Evolutionary conservation across 768 basidiomycete genomes (phyloP).

Genomic region (Tulasnella sp.): DNA sequence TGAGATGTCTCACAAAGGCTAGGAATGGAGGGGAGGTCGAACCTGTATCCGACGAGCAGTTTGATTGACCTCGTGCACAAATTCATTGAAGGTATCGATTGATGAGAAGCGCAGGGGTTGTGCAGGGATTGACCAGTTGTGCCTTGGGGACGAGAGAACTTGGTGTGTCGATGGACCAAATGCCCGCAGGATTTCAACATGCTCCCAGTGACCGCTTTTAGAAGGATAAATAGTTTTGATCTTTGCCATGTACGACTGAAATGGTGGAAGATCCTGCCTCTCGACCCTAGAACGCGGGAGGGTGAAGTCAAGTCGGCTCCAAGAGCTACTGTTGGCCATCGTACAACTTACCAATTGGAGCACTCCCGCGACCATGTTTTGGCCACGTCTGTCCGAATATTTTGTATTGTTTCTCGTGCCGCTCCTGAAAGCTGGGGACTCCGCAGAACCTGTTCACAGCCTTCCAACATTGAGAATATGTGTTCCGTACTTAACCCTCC

Average conservation of each 20-base stretch:
- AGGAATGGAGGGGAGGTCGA: background rate
- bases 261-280: rapidly evolving
- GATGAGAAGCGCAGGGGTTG: background rate
- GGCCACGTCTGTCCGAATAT: background rate
- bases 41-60: background rate
- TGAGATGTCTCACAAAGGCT: background rate
- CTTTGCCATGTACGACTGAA: background rate
- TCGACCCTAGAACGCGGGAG: background rate
- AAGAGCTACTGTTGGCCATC: no score
- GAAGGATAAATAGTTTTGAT: background rate
- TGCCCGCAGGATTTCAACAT: background rate
- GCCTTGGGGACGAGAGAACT: background rate
- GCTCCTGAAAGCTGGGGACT: background rate
- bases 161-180: background rate
- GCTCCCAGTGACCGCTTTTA: background rate
- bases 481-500: background rate
- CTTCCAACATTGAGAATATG: background rate
- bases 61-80: background rate
- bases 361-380: no score
- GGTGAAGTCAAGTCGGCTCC: background rate
- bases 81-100: background rate
- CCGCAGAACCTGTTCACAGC: background rate
- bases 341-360: no score
- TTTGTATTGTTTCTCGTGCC: no score
- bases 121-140: background rate